Percentiles rank a stretch among this genome's conserved stretches.
These are phyloP conservation scores for Cordyceps fumosorosea DNA, from an alignment of 2,329 filamentous ascomycete species.

Conservation along the genomic window DNA sequence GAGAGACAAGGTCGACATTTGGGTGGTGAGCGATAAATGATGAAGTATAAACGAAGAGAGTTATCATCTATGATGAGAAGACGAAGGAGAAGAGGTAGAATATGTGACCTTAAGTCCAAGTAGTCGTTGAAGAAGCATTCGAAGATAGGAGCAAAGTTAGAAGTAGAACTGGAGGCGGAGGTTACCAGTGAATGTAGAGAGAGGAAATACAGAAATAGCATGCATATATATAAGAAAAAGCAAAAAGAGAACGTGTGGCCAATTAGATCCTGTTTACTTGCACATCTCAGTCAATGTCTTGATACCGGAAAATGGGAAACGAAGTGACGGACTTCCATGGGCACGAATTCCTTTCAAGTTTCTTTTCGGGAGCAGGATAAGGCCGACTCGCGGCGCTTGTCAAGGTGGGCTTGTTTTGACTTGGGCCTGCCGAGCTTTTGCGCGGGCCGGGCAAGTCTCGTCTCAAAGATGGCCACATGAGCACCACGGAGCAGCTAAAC, in stretches of 20 bases:
- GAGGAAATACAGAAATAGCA: too few relatives aligned
- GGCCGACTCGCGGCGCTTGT: conserved; percentile 17
- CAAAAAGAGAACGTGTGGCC: too few relatives aligned
- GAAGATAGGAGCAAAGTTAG: too few relatives aligned
- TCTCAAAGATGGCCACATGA: conserved; percentile 42
- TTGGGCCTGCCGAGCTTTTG: conserved; percentile 35
- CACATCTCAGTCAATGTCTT: too few relatives aligned
- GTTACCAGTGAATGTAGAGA: too few relatives aligned
- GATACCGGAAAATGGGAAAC: too few relatives aligned
- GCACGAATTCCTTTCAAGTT: too few relatives aligned
- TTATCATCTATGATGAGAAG: background rate
- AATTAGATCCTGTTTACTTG: too few relatives aligned
- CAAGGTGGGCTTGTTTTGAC: conserved; percentile 8
- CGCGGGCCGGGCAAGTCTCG: conserved; percentile 25
- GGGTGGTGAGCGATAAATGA: conserved; percentile 1
- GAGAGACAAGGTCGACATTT: background rate
- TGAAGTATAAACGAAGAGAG: background rate
- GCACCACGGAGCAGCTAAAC: conserved; percentile 19
- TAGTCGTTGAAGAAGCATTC: too few relatives aligned
- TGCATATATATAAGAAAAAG: too few relatives aligned
- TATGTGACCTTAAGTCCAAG: background rate
- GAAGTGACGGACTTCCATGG: too few relatives aligned
- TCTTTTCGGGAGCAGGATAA: background rate
- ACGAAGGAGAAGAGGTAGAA: background rate
- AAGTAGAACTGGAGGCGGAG: too few relatives aligned